Percentiles rank a stretch among this genome's conserved stretches.
Conservation (phyloP, 768 basidiomycete genomes). For the Sarcomyxa edulis region DNA sequence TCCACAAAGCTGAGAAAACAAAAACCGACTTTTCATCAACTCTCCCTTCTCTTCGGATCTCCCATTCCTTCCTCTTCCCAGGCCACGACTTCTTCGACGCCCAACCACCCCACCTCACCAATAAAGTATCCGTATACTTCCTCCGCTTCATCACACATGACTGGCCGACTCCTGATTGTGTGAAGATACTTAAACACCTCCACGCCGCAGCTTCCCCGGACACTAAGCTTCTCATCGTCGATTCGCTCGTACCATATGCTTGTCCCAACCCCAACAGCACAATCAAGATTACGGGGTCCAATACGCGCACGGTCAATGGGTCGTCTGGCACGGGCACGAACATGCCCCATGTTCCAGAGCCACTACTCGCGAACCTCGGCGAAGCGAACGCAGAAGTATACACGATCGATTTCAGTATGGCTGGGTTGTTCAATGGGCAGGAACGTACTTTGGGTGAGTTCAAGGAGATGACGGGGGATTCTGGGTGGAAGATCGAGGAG, state of each 20-base stretch:
- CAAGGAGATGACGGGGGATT: too few species aligned
- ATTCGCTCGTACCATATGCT: conserved; percentile 14
- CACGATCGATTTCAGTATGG: conserved; percentile 9
- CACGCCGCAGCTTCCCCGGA: conserved; percentile 15
- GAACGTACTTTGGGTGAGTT: conserved; percentile 12
- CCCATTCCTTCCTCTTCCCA: too few species aligned
- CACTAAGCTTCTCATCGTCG: conserved; percentile 22
- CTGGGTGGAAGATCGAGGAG: too few species aligned
- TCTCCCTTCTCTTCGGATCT: too few species aligned
- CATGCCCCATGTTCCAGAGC: conserved; percentile 1
- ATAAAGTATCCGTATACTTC: conserved; percentile 35
- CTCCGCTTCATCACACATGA: conserved; percentile 48
- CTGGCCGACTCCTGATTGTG: conserved; percentile 37
- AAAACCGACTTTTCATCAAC: too few species aligned
- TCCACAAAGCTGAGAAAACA: too few species aligned
- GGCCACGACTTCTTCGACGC: conserved; percentile 48
- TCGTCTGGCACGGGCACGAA: too few species aligned
- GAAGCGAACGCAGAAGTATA: conserved; percentile 3
- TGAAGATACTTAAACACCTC: conserved; percentile 19
- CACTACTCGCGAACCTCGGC: conserved; percentile 6
- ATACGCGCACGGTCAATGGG: too few species aligned
- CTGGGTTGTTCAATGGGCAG: conserved; percentile 9
- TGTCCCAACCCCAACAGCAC: not conserved
- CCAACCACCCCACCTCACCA: conserved; percentile 25
- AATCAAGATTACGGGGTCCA: conserved; percentile 1